These are phyloP conservation scores for Metrosideros polymorpha DNA, from an alignment of 441 rosid species.

Conservation along the genomic window DNA sequence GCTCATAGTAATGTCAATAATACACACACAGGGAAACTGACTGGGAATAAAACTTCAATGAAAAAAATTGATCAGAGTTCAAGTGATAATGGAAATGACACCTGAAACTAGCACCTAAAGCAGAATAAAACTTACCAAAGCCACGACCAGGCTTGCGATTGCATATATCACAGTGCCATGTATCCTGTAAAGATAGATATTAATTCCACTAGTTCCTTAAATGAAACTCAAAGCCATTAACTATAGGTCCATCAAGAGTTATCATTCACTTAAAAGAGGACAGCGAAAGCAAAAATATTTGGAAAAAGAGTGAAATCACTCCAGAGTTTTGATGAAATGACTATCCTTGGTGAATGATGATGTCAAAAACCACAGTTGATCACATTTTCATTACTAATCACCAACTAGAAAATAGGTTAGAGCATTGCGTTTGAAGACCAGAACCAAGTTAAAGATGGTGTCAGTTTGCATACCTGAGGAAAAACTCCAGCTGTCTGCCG, in stretches of 20 bases:
- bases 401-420: neutral
- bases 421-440: neutral
- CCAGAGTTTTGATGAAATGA: neutral
- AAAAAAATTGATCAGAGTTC: neutral
- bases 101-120: neutral
- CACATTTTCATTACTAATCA: neutral
- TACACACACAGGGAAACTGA: neutral
- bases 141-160: constrained; percentile 38
- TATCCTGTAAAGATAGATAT: constrained; percentile 19
- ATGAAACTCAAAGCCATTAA: neutral
- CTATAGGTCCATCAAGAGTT: neutral
- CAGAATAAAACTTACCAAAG: constrained; percentile 23
- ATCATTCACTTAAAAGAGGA: neutral
- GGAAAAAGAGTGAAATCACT: neutral
- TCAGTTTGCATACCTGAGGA: constrained; percentile 51
- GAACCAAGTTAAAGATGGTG: neutral
- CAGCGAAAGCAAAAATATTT: neutral
- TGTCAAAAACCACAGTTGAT: neutral
- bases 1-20: neutral
- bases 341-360: neutral
- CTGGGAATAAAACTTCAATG: neutral
- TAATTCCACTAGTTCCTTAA: neutral
- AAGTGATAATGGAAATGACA: neutral
- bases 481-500: constrained; percentile 70
- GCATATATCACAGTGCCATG: constrained; percentile 41